These are phyloP conservation scores for Eleusine coracana DNA, from an alignment of 176 grass and related monocot genomes.

Conservation along the genomic window DNA sequence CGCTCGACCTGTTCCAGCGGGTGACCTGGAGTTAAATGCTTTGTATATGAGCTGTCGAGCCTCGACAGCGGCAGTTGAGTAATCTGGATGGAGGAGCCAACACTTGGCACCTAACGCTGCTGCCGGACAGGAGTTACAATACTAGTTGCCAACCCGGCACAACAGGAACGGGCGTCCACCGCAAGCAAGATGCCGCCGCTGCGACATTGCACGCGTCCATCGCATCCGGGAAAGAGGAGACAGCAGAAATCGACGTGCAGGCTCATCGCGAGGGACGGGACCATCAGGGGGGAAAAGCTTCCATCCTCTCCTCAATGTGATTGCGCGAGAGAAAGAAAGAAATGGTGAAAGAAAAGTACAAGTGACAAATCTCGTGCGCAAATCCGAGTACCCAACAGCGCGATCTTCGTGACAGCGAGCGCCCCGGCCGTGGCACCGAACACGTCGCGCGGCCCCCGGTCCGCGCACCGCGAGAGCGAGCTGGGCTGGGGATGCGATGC, in stretches of 20 bases:
- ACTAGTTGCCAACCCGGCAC: background rate
- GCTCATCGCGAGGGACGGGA: background rate
- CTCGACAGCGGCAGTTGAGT: background rate
- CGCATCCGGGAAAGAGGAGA: conserved; percentile 23
- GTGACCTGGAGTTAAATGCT: background rate
- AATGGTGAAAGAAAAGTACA: background rate
- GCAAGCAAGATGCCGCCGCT: background rate
- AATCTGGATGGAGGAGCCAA: conserved; percentile 11
- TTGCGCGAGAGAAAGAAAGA: background rate
- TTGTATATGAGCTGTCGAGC: conserved; percentile 14
- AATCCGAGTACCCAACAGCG: conserved; percentile 36
- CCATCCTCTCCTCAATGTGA: background rate
- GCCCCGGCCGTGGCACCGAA: background rate
- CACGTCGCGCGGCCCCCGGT: conserved; percentile 23
- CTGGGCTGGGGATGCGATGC: background rate
- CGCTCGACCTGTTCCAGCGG: background rate
- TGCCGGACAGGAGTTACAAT: conserved; percentile 6
- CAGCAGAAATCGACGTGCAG: background rate
- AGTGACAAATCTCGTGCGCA: conserved; percentile 32
- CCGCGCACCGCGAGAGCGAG: conserved; percentile 1
- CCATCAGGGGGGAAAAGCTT: background rate
- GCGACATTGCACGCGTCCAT: background rate
- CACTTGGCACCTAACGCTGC: conserved; percentile 27
- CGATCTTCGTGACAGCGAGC: conserved; percentile 42
- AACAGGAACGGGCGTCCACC: background rate